phyloP scores from a whole-genome alignment of 192 early-diverging fungal species.

The Thamnidium elegans region DNA sequence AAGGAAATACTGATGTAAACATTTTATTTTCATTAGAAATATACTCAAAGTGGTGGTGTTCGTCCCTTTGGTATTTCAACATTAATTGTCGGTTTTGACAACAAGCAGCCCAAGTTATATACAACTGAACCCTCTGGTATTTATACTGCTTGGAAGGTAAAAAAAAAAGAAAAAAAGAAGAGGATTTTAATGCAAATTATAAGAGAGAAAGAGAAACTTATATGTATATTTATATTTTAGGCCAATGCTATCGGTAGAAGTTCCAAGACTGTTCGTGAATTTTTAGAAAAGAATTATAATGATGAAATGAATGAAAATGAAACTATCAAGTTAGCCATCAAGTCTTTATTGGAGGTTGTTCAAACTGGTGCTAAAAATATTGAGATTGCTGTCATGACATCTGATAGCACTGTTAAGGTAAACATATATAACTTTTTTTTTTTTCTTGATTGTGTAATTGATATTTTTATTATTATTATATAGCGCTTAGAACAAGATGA shows the following conservation, averaged over 20 bases:
- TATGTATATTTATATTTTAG: slow-evolving; percentile 18
- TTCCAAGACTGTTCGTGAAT: slow-evolving; percentile 97
- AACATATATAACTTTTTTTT: not conserved
- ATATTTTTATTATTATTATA: not conserved
- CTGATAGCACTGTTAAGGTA: slow-evolving; percentile 70
- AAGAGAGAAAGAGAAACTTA: not conserved
- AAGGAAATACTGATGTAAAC: not conserved
- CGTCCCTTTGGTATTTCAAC: slow-evolving; percentile 98
- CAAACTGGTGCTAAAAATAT: slow-evolving; percentile 99
- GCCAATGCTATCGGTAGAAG: slow-evolving; percentile 96
- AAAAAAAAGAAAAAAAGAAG: not conserved
- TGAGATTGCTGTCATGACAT: slow-evolving; percentile 91
- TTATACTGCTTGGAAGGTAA: slow-evolving; percentile 94
- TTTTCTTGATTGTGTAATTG: not conserved
- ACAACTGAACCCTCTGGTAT: slow-evolving; percentile 99
- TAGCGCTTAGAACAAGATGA: slow-evolving; percentile 68
- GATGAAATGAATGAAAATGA: slow-evolving; percentile 79
- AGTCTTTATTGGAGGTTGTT: slow-evolving; percentile 93
- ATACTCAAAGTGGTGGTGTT: slow-evolving; percentile 97
- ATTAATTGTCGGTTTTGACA: slow-evolving; percentile 91
- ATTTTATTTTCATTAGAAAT: slow-evolving; percentile 60
- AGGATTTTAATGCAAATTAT: slow-evolving; percentile 47
- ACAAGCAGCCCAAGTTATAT: slow-evolving; percentile 86
- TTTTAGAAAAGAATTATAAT: slow-evolving; percentile 96
- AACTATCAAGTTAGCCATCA: slow-evolving; percentile 87